A percentile compares a stretch with the other conserved stretches of the same genome.
Conservation (phyloP, 495 filamentous ascomycete genomes). For the Penicillium herquei region DNA sequence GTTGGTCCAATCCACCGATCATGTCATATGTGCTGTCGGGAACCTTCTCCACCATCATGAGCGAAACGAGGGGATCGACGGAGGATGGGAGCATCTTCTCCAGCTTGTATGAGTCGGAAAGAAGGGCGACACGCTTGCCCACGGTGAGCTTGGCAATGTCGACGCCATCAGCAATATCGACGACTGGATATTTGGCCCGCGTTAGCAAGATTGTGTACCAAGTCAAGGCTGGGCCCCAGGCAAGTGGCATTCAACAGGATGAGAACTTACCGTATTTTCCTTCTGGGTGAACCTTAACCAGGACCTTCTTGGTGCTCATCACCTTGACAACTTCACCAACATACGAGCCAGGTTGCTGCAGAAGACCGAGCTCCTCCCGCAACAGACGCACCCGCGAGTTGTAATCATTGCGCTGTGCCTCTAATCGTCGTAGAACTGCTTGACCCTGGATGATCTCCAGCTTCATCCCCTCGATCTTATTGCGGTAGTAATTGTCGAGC, state of each 20-base stretch:
- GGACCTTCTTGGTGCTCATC: conserved; percentile 98
- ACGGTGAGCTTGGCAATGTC: conserved; percentile 94
- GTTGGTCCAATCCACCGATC: conserved; percentile 98
- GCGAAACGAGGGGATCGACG: conserved; percentile 96
- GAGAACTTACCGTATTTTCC: conserved; percentile 90
- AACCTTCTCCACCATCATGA: conserved; percentile 99
- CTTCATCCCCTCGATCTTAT: conserved; percentile 99
- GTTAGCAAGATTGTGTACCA: conserved; percentile 7
- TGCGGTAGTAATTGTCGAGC: conserved; percentile 98
- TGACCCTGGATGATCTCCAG: conserved; percentile 99
- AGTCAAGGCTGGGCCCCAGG: neutral
- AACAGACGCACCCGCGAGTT: conserved; percentile 96
- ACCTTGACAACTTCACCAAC: conserved; percentile 99
- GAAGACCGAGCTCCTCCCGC: conserved; percentile 90
- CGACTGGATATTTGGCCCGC: conserved; percentile 57
- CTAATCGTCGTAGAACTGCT: conserved; percentile 87
- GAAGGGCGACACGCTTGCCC: conserved; percentile 94
- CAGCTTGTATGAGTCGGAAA: conserved; percentile 95
- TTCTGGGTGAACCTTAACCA: conserved; percentile 98
- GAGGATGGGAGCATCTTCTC: conserved; percentile 97
- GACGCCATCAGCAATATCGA: conserved; percentile 92
- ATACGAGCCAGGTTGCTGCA: conserved; percentile 97
- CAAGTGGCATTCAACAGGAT: neutral
- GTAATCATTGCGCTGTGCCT: conserved; percentile 99
- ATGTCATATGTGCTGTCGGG: conserved; percentile 99